phyloP scores from a whole-genome alignment of 2,329 filamentous ascomycete species.

The Aspergillus piperis region DNA sequence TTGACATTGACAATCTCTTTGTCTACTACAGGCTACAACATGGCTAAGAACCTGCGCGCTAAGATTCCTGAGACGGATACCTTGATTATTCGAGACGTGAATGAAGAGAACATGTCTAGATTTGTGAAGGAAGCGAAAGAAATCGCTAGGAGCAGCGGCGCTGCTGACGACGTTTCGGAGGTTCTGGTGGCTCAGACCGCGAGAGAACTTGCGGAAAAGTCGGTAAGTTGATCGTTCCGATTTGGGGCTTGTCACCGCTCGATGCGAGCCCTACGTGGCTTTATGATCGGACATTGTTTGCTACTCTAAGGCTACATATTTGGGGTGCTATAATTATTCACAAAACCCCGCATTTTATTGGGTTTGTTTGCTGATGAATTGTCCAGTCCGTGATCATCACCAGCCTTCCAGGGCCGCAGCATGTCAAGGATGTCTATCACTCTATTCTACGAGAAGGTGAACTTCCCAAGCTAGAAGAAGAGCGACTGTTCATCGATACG shows the following conservation, averaged over 20 bases:
- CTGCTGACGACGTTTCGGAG: conserved; percentile 41
- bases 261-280: not conserved
- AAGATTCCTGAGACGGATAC: conserved; percentile 66
- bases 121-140: conserved; percentile 58
- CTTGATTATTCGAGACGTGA: conserved; percentile 67
- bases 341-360: not conserved
- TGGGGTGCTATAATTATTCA: not conserved
- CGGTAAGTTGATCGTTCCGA: conserved; percentile 54
- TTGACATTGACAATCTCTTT: not conserved
- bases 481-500: conserved; percentile 88
- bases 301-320: not conserved
- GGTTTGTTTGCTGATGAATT: conserved; percentile 10
- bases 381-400: conserved; percentile 80
- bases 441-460: conserved; percentile 66
- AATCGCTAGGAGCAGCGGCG: conserved; percentile 28
- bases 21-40: conserved; percentile 61
- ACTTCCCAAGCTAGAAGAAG: conserved; percentile 54
- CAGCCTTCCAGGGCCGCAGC: conserved; percentile 82
- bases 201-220: conserved; percentile 65
- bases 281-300: not conserved
- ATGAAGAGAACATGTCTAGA: conserved; percentile 55
- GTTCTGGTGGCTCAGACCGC: conserved; percentile 60
- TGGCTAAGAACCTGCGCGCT: conserved; percentile 69
- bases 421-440: conserved; percentile 80
- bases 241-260: not conserved